A percentile compares a stretch with the other conserved stretches of the same genome.
Evolutionary conservation across 129 eudicot genomes (phyloP).

Genomic region (Solidago caesia): DNA sequence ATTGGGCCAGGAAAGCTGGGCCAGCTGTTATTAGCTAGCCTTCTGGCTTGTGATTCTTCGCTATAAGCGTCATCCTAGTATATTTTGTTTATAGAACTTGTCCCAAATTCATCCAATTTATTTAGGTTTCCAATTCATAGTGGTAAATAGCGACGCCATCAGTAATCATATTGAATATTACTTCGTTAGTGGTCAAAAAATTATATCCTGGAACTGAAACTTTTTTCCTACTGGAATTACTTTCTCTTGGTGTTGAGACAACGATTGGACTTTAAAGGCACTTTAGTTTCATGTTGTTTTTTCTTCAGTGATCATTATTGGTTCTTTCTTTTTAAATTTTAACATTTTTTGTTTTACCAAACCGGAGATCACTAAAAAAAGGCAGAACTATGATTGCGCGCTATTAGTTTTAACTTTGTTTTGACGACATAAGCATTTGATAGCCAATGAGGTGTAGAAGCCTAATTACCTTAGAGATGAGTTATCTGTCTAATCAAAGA

Average conservation of each 20-base stretch:
- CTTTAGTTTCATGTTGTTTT: slow-evolving; percentile 37
- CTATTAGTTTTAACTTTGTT: slow-evolving; percentile 19
- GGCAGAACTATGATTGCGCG: slow-evolving; percentile 18
- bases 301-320: slow-evolving; percentile 24
- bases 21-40: too few relatives aligned
- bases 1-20: too few relatives aligned
- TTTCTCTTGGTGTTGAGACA: slow-evolving; percentile 32
- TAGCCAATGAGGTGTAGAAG: slow-evolving; percentile 20
- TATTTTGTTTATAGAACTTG: too few relatives aligned
- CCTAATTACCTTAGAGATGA: slow-evolving; percentile 25
- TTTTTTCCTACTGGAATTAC: slow-evolving; percentile 20
- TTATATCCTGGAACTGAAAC: too few relatives aligned
- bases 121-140: too few relatives aligned
- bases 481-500: slow-evolving; percentile 37
- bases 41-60: too few relatives aligned
- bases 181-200: too few relatives aligned
- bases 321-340: slow-evolving; percentile 19
- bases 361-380: slow-evolving; percentile 25
- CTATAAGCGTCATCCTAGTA: too few relatives aligned
- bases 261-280: slow-evolving; percentile 38
- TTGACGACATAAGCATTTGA: slow-evolving; percentile 22
- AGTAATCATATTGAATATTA: too few relatives aligned
- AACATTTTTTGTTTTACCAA: slow-evolving; percentile 19
- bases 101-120: too few relatives aligned
- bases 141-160: too few relatives aligned